Evolutionary conservation across 1,284 basidiomycete genomes (phyloP).

Genomic region (Ceratobasidium sp.): DNA sequence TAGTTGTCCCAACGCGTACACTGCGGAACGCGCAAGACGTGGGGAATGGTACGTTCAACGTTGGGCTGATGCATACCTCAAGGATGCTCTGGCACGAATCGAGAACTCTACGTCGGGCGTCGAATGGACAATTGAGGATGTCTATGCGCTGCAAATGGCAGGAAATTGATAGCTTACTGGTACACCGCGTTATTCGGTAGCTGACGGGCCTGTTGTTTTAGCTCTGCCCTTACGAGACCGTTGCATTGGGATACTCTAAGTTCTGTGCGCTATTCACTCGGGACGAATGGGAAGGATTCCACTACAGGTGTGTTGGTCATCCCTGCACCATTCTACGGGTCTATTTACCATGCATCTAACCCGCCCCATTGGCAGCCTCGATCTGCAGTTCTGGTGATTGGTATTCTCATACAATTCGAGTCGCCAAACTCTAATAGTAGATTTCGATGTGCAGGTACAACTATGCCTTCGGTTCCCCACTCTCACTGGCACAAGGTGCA

Average conservation of each 20-base stretch:
- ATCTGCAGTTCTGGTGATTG: slow-evolving; percentile 64
- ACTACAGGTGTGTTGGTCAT: slow-evolving; percentile 59
- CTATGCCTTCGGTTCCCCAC: slow-evolving; percentile 65
- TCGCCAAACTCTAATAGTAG: neutral
- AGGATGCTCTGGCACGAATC: slow-evolving; percentile 71
- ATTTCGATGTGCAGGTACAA: slow-evolving; percentile 50
- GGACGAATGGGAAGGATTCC: slow-evolving; percentile 72
- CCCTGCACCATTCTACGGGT: neutral
- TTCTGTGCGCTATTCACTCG: slow-evolving; percentile 86
- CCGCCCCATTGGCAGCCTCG: slow-evolving; percentile 49
- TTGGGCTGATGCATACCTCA: slow-evolving; percentile 80
- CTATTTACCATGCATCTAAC: slow-evolving; percentile 50
- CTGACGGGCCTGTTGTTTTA: slow-evolving; percentile 49
- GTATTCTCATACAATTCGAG: neutral
- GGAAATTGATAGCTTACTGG: slow-evolving; percentile 57
- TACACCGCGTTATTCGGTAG: slow-evolving; percentile 44
- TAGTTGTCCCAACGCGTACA: slow-evolving; percentile 46
- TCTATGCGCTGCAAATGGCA: slow-evolving; percentile 69
- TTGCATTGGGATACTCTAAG: slow-evolving; percentile 87
- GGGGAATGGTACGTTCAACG: slow-evolving; percentile 53
- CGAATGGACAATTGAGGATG: slow-evolving; percentile 74
- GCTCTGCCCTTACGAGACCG: slow-evolving; percentile 78
- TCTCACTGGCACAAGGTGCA: slow-evolving; percentile 68
- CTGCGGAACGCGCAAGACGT: slow-evolving; percentile 28
- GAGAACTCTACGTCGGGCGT: slow-evolving; percentile 70